Percentiles rank a stretch among this genome's conserved stretches.
These are phyloP conservation scores for Macrophomina pseudophaseolina DNA, from an alignment of 2,329 filamentous ascomycete species.

Conservation along the genomic window DNA sequence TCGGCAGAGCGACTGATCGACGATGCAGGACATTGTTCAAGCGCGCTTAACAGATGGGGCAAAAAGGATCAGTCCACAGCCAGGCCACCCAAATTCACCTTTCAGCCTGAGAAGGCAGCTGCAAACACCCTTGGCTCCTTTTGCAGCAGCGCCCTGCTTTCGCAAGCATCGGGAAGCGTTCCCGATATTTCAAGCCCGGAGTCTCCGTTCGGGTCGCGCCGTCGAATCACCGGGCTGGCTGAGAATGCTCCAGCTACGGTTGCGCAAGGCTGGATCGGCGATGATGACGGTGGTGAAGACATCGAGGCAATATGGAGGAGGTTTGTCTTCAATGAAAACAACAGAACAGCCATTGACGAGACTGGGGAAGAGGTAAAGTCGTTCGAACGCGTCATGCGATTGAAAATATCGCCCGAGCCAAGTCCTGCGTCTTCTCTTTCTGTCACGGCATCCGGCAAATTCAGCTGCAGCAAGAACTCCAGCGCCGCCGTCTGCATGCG, in stretches of 20 bases:
- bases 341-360: constrained; percentile 7
- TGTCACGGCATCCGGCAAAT: constrained; percentile 1
- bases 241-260: neutral
- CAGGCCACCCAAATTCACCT: constrained; percentile 5
- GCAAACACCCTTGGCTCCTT: neutral
- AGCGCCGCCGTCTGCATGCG: neutral
- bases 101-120: neutral
- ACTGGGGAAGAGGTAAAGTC: constrained; percentile 9
- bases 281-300: constrained; percentile 20
- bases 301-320: constrained; percentile 40
- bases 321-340: constrained; percentile 39
- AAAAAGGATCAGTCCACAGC: constrained; percentile 7
- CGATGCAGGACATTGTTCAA: constrained; percentile 1
- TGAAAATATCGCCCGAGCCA: neutral
- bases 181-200: constrained; percentile 2
- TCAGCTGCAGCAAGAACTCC: constrained; percentile 16
- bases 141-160: constrained; percentile 14
- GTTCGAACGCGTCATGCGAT: constrained; percentile 20
- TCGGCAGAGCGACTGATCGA: constrained; percentile 21
- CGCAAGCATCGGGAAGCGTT: constrained; percentile 13
- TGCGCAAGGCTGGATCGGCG: constrained; percentile 22
- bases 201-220: neutral
- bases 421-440: constrained; percentile 14
- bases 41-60: neutral
- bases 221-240: constrained; percentile 8